Percentiles rank a stretch among this genome's conserved stretches.
phyloP scores from a whole-genome alignment of 345 rosid genomes.

The Populus nigra region DNA sequence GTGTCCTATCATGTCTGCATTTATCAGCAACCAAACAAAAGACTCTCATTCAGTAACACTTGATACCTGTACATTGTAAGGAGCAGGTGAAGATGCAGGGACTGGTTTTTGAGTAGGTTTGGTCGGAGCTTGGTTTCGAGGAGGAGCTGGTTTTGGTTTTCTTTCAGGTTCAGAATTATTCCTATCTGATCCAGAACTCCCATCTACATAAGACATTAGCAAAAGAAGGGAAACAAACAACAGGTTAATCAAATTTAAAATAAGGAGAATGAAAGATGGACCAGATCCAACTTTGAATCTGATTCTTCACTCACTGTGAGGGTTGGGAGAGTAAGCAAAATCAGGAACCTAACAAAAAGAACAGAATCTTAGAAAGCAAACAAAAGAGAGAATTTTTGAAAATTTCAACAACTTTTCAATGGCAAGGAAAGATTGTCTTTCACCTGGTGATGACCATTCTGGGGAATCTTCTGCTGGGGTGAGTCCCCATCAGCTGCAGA shows the following conservation, averaged over 20 bases:
- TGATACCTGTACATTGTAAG: conserved; percentile 53
- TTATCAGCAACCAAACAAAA: conserved; percentile 17
- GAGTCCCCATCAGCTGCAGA: conserved; percentile 82
- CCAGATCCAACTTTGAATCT: conserved; percentile 33
- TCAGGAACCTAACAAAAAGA: conserved; percentile 58
- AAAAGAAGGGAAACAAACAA: conserved; percentile 4
- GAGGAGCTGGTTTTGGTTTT: conserved; percentile 48
- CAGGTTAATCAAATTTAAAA: background rate
- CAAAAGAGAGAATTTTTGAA: background rate
- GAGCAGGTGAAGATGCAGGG: conserved; percentile 41
- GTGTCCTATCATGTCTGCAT: background rate
- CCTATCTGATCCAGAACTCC: conserved; percentile 70
- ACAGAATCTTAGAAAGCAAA: conserved; percentile 44
- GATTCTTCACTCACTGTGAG: conserved; percentile 61
- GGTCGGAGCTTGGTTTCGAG: conserved; percentile 52
- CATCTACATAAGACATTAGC: conserved; percentile 43
- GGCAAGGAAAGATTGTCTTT: conserved; percentile 24
- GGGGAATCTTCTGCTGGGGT: conserved; percentile 67
- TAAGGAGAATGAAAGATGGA: conserved; percentile 10
- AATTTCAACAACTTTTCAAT: conserved; percentile 13
- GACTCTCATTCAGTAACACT: conserved; percentile 4
- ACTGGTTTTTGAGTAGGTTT: conserved; percentile 41
- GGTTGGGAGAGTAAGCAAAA: conserved; percentile 64
- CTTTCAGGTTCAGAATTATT: conserved; percentile 67
- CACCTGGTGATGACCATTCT: conserved; percentile 79